Conservation (phyloP, 2,329 filamentous ascomycete genomes). For the Arthrobotrys iridis region DNA sequence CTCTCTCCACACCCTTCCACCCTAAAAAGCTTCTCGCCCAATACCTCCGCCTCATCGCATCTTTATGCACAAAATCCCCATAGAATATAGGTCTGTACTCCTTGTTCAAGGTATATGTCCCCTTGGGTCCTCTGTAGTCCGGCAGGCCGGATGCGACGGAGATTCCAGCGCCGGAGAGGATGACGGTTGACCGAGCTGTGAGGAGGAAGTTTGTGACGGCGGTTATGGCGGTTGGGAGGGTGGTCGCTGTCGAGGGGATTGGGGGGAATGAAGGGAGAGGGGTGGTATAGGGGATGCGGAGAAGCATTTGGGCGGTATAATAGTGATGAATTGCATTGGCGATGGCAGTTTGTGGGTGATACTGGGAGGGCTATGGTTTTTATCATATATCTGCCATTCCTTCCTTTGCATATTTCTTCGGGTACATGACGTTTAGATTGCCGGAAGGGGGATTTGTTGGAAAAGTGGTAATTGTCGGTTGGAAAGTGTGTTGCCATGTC, state of each 20-base stretch:
- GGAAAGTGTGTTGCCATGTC: too few relatives aligned
- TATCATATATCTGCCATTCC: too few relatives aligned
- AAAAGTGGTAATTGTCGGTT: too few relatives aligned
- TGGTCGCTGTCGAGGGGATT: constrained; percentile 76
- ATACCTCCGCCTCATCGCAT: constrained; percentile 81
- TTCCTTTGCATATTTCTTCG: too few relatives aligned
- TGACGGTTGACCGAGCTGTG: constrained; percentile 68
- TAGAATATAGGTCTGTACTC: constrained; percentile 91
- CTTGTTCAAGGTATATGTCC: constrained; percentile 92
- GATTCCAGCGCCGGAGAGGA: constrained; percentile 86
- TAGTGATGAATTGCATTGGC: too few relatives aligned
- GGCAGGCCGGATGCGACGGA: constrained; percentile 92
- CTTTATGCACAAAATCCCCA: constrained; percentile 82
- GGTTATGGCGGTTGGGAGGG: constrained; percentile 76
- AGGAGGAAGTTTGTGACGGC: constrained; percentile 81
- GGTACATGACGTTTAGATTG: too few relatives aligned
- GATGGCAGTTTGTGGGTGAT: too few relatives aligned
- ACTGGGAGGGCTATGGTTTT: too few relatives aligned
- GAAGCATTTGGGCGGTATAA: constrained; percentile 45
- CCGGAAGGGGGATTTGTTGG: too few relatives aligned
- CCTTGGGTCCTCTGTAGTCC: constrained; percentile 88
- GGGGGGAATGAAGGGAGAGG: constrained; percentile 79
- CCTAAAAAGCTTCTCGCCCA: constrained; percentile 96
- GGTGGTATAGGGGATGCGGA: constrained; percentile 87
- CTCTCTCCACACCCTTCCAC: constrained; percentile 82